Base-by-base conservation (phyloP, 148 eudicot species). In the Vaccinium corymbosum region DNA sequence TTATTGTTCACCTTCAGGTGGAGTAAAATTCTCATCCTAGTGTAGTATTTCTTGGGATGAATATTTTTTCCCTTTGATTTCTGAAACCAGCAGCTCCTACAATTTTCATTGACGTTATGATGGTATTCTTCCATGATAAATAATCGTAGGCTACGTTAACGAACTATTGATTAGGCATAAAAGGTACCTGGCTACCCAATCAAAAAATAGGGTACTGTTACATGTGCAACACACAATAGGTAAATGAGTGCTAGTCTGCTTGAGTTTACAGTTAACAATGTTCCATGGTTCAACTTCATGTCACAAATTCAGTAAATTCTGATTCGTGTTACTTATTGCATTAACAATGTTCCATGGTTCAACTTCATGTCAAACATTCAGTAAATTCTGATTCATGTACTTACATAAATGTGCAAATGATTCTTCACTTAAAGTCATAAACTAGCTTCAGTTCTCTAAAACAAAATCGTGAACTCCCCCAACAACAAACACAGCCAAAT, bases 381-480 rank as follows among this genome's bases (percentile, higher is more conserved):
- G 48, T 6, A 48, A 66, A 48, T 38, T 74, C 19, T 7, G 29
- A 15, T 29, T 57, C 29, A 12, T 64, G 42, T 64, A 13, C 1
- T 49, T 9, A 59, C 35, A 78, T 13, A 22, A 32, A 55, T 2
- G 17, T 38, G 74, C 74, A 50, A 14, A 19, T 50, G 53, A 78
- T 49, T 84, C 86, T 84, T 42, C 82, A 80, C 42, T 56, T 0
- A 71, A 82, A 82, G 64, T 22, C 42, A 79, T 0, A 71, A 82
- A 82, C 64, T 22, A 82, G 50, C 59, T 51, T 29, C 4, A 29
- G 19, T 68, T 68, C 42, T 64, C 59, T 15, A 15, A 29, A 14
- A 38, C 0, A 6, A 72, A 72, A 72, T 27, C 46, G 0, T n/a
- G 15, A n/a, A 12, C 38, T 4, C 42, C 53, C 51, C 22, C 2